Conservation (phyloP, 306 rosid genomes). For the Dalbergia cochinchinensis region DNA sequence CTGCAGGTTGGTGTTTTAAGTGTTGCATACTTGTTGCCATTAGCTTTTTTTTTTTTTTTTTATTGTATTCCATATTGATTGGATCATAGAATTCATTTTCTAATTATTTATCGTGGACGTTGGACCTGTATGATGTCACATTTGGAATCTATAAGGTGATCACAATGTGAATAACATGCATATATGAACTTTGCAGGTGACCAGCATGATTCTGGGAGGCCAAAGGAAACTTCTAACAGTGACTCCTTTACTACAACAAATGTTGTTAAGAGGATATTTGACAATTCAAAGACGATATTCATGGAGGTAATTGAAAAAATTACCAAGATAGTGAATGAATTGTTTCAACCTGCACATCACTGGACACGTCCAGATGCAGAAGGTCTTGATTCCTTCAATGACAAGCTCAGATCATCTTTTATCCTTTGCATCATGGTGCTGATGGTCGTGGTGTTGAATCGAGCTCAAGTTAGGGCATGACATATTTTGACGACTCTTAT, state of each 20-base stretch:
- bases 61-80: conserved; percentile 1
- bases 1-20: conserved; percentile 57
- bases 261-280: conserved; percentile 55
- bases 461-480: conserved; percentile 51
- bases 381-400: conserved; percentile 50
- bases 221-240: conserved; percentile 36
- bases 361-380: conserved; percentile 14
- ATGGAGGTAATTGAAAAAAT: conserved; percentile 61
- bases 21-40: background rate
- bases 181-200: conserved; percentile 47
- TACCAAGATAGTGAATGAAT: conserved; percentile 49
- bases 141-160: background rate
- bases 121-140: background rate
- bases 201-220: conserved; percentile 16
- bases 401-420: conserved; percentile 68
- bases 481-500: conserved; percentile 57
- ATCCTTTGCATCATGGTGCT: conserved; percentile 76
- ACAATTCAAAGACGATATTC: conserved; percentile 52
- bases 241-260: conserved; percentile 45
- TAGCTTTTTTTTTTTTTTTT: background rate
- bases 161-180: conserved; percentile 7
- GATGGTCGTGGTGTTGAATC: conserved; percentile 71
- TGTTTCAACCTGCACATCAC: conserved; percentile 48
- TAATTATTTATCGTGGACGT: background rate
- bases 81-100: background rate